Evolutionary conservation across 2,329 filamentous ascomycete genomes (phyloP), one percentile per base, ranked within the genome.

Genomic region (Sclerotinia borealis): DNA sequence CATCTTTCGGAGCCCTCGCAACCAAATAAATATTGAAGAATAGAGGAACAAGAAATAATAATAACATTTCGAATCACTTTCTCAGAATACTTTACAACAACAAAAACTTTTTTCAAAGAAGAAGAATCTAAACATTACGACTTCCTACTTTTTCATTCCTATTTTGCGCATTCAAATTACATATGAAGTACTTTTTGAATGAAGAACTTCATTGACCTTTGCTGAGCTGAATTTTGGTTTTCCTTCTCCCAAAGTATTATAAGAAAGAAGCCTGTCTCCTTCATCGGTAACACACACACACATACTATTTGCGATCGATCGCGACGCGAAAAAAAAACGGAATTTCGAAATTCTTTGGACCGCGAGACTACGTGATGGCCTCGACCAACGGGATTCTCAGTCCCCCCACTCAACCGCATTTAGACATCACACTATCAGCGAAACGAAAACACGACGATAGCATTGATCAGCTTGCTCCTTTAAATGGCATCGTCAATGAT

Each of bases 391-490:
- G 79, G 69, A 74, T 76, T 61, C 70, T 75, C 61, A 77, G 75
- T 66, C 76, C 77, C 34, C 68, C 69, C 29, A 69, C 70, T 55
- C 72, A 71, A 52, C 69, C 68, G 61, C 71, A 72, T 13, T 59
- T 63, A 45, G 54, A 68, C 43, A 70, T 74, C 58, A 71, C 73
- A 60, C 70, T 77, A 39, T 74, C 79, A 31, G 76, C 77, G 64
- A 87, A 87, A 77, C 79, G 84, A 74, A 87, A 87, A 77, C 84
- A 84, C 79, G 82, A 85, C 70, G 74, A 76, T 56, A 77, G 72
- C 64, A 78, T 80, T 68, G 78, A 78, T 52, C 70, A 64, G 60
- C 66, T 69, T 25, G 59, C 69, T 63, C 68, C 70, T 34, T 51
- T 61, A 50, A 73, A 74, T 67, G 67, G 71, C 63, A 60, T 64